A percentile compares a stretch with the other conserved stretches of the same genome.
Conservation (phyloP, 2,329 filamentous ascomycete species). For the Ceratocystis albifundus region DNA sequence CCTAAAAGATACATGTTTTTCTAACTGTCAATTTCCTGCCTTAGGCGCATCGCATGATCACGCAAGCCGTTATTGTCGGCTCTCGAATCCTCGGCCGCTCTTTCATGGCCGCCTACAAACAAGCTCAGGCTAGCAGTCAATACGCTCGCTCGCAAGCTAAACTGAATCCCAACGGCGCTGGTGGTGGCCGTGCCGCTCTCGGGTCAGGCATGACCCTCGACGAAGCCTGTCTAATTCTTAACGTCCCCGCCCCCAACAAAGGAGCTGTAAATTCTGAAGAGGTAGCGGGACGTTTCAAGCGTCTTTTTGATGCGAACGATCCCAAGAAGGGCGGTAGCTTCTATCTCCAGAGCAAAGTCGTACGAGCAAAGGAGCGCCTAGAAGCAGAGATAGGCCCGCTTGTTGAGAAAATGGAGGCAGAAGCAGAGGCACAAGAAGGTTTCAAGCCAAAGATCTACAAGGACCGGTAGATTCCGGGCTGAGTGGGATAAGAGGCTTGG, state of each 20-base stretch:
- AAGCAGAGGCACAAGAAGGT: constrained; percentile 69
- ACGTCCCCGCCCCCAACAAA: constrained; percentile 72
- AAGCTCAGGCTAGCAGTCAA: constrained; percentile 76
- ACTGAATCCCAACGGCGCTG: constrained; percentile 36
- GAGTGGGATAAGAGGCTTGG: background rate
- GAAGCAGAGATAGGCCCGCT: constrained; percentile 71
- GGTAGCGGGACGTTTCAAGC: constrained; percentile 81
- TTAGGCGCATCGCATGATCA: constrained; percentile 47
- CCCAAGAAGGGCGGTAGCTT: constrained; percentile 94
- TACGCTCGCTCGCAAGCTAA: constrained; percentile 66
- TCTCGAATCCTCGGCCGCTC: constrained; percentile 84
- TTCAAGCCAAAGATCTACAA: constrained; percentile 96
- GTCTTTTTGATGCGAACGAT: constrained; percentile 86
- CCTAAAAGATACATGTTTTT: background rate
- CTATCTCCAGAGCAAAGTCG: constrained; percentile 93
- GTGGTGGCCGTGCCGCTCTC: constrained; percentile 40
- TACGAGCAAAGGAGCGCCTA: constrained; percentile 82
- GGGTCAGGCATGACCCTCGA: constrained; percentile 76
- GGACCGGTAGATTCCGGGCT: constrained; percentile 46
- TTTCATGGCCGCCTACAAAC: constrained; percentile 87
- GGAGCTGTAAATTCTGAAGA: constrained; percentile 64
- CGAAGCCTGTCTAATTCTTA: constrained; percentile 93
- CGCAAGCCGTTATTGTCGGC: constrained; percentile 83
- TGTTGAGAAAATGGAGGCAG: constrained; percentile 57
- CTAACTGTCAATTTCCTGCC: background rate